phyloP scores from a whole-genome alignment of 73 alveolate species.

The Symbiodinium natans region DNA sequence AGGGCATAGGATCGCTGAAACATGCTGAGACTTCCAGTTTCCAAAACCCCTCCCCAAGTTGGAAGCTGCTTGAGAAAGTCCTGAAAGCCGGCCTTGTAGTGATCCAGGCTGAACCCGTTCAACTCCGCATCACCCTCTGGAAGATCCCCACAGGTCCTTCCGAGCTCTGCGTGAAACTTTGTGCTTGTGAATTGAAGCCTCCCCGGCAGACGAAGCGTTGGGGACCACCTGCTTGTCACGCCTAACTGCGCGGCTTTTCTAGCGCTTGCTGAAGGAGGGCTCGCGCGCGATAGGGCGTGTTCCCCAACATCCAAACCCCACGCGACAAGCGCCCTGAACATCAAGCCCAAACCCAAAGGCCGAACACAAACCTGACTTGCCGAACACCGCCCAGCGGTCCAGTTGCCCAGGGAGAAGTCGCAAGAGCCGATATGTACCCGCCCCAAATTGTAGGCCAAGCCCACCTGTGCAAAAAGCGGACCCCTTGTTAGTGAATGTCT shows the following conservation, averaged over 20 bases:
- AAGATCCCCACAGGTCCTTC: slow-evolving; percentile 65
- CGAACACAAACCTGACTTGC: too few relatives aligned
- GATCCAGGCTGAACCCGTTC: slow-evolving; percentile 61
- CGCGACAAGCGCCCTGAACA: too few relatives aligned
- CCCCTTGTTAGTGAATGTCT: neutral
- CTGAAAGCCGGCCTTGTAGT: slow-evolving; percentile 23
- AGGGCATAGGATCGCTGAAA: neutral
- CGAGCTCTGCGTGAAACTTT: neutral
- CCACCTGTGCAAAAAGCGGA: neutral
- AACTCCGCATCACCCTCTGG: slow-evolving; percentile 38
- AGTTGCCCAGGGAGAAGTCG: slow-evolving; percentile 83
- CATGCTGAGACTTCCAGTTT: neutral
- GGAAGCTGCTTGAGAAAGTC: neutral
- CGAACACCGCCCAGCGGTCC: too few relatives aligned
- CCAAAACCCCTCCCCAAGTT: neutral
- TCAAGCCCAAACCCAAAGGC: too few relatives aligned
- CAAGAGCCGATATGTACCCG: slow-evolving; percentile 72
- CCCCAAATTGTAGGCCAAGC: slow-evolving; percentile 73
- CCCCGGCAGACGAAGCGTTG: too few relatives aligned
- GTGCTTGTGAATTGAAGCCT: too few relatives aligned
- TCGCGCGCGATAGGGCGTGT: too few relatives aligned
- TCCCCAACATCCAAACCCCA: too few relatives aligned
- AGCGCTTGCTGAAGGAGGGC: too few relatives aligned
- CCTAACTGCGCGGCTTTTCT: too few relatives aligned
- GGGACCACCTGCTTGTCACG: too few relatives aligned